phyloP scores from a whole-genome alignment of 805 yeast species.

The Candida namnaoensis region DNA sequence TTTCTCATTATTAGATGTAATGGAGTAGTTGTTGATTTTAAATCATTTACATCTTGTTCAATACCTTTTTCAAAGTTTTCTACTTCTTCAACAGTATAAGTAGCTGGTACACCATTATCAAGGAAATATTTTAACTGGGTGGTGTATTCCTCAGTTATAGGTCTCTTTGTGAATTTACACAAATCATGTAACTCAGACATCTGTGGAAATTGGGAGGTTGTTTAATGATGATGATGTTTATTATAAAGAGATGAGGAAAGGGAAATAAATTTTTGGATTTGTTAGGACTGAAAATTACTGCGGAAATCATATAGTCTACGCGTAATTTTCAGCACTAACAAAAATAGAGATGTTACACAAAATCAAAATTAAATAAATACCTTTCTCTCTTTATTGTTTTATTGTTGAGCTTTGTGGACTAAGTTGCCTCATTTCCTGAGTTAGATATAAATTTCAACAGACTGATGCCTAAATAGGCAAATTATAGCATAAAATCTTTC shows the following conservation, averaged over 20 bases:
- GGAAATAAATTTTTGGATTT: too few species aligned
- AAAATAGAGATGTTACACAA: background rate
- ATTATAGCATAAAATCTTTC: too few species aligned
- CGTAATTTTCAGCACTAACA: background rate
- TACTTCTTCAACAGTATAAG: conserved; percentile 75
- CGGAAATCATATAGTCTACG: background rate
- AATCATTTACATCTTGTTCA: conserved; percentile 22
- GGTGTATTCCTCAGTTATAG: conserved; percentile 38
- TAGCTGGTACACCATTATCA: conserved; percentile 67
- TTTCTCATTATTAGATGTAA: conserved; percentile 59
- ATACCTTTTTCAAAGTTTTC: conserved; percentile 40
- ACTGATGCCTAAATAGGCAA: too few species aligned
- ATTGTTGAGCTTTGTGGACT: too few species aligned
- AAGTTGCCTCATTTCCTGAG: too few species aligned
- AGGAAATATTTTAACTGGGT: conserved; percentile 36
- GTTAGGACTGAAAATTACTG: background rate
- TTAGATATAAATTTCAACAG: too few species aligned
- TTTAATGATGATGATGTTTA: too few species aligned
- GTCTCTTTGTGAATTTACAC: conserved; percentile 41
- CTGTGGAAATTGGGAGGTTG: background rate
- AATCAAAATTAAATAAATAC: too few species aligned
- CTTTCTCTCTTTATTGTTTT: too few species aligned
- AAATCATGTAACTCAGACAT: conserved; percentile 74
- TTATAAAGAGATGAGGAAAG: too few species aligned
- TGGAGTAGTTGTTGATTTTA: conserved; percentile 62